Base-by-base conservation (phyloP, 139 green algal species). In the Nannochloris sp. region DNA sequence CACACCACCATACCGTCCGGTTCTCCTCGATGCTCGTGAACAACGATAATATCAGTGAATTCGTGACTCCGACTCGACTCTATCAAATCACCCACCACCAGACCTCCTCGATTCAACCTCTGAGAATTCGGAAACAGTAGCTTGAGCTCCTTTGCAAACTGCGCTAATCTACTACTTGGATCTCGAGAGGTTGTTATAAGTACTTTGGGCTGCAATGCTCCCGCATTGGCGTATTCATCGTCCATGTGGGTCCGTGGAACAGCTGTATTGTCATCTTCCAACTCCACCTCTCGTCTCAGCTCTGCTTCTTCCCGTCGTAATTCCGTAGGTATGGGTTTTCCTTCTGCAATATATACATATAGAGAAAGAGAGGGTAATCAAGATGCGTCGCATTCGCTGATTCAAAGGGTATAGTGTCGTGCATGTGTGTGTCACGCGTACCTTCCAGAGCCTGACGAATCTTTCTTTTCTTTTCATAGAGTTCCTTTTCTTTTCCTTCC, bases 91-190 rank as follows among this genome's bases (percentile, higher is more conserved):
- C 49, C 37, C 43, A 97, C 66, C 29, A 94, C 72, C 76, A 84
- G 69, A 63, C 69, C 70, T 20, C 89, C 89, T 16, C 89, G 79
- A 75, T 99, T 99, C 69, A 98, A 84, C 44, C 93, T 77, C 72
- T 94, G 80, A 3, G 79, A 67, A 70, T 95, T 96, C 56, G 93
- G 93, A 16, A 99, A 72, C 12, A 97, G 69, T 44, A 97, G 85
- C 66, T 94, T 93, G 61, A 99, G 70, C 71, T 99, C 93, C 78
- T 99, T 99, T 29, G 86, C 86, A 76, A 99, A 98, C 63, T 96
- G 85, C 25, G 78, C 79, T 13, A 99, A 81, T 28, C 89, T 72
- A 53, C 66, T 87, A 72, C 78, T 91, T 56, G 94, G 92, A 71
- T 98, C 88, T 2, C 94, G 64, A 9, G 78, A 91, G 17, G 94